Conservation (phyloP, 139 green algal species). For the Tetradesmus lagerheimii region DNA sequence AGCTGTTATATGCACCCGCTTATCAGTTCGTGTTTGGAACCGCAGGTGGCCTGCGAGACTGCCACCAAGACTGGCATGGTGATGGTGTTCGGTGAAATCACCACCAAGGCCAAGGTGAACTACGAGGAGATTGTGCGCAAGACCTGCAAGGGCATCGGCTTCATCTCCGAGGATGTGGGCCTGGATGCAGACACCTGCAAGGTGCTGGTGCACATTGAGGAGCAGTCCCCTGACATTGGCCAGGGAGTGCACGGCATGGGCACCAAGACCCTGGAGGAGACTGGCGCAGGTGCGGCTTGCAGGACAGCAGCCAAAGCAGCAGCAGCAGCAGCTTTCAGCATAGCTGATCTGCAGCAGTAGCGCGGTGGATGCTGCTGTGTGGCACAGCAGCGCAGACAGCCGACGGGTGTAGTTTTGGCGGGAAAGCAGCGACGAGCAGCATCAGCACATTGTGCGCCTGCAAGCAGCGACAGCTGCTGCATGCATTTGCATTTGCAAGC, state of each 20-base stretch:
- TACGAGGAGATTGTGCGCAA: conserved; percentile 94
- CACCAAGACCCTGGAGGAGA: conserved; percentile 99
- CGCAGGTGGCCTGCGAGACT: conserved; percentile 96
- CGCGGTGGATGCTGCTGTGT: neutral
- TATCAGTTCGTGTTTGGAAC: neutral
- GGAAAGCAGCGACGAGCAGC: neutral
- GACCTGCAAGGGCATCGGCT: conserved; percentile 92
- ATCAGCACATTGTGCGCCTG: neutral
- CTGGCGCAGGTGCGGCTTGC: conserved; percentile 67
- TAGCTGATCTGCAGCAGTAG: neutral
- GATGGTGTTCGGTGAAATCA: conserved; percentile 99
- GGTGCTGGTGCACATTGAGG: conserved; percentile 98
- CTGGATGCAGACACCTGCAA: conserved; percentile 98
- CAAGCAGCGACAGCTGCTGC: neutral
- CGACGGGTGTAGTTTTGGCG: neutral
- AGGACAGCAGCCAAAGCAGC: neutral
- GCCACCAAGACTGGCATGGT: conserved; percentile 99
- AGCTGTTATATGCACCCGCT: neutral
- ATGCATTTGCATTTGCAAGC: neutral
- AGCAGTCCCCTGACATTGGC: conserved; percentile 99
- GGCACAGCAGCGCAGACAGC: neutral
- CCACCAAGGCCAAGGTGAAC: conserved; percentile 99
- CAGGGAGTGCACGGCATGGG: conserved; percentile 99
- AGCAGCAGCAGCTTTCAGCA: neutral
- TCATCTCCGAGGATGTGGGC: conserved; percentile 94